Percentiles rank a stretch among this genome's conserved stretches.
phyloP scores from a whole-genome alignment of 345 rosid genomes.

The Acer campestre region DNA sequence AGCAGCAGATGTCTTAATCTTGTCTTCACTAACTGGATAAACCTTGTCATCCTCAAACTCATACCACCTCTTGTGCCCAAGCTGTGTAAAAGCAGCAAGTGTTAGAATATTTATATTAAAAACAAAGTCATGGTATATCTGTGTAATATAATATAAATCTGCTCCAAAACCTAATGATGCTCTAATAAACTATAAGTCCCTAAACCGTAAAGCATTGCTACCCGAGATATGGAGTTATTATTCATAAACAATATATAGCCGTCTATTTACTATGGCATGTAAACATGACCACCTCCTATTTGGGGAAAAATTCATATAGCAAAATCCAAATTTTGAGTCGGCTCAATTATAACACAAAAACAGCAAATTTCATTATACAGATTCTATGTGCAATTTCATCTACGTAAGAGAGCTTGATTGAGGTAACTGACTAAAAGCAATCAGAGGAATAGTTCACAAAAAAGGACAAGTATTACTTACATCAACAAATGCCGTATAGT shows the following conservation, averaged over 20 bases:
- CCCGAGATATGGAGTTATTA: not conserved
- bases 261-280: not conserved
- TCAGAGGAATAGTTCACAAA: not conserved
- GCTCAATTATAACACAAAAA: not conserved
- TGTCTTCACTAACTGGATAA: conserved; percentile 40
- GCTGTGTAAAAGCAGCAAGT: conserved; percentile 38
- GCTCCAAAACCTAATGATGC: not conserved
- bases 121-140: not conserved
- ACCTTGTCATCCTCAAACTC: conserved; percentile 65
- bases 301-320: not conserved
- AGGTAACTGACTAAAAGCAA: not conserved
- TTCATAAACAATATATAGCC: not conserved
- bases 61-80: conserved; percentile 56
- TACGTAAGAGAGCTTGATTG: not conserved
- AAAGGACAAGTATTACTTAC: conserved; percentile 41
- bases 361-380: not conserved
- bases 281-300: not conserved
- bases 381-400: not conserved
- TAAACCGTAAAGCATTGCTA: not conserved
- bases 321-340: not conserved
- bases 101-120: not conserved
- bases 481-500: conserved; percentile 66
- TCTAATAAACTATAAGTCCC: not conserved
- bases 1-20: conserved; percentile 62
- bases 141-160: not conserved